Conservation (phyloP, 73 alveolate genomes). For the Paramecium primaurelia region DNA sequence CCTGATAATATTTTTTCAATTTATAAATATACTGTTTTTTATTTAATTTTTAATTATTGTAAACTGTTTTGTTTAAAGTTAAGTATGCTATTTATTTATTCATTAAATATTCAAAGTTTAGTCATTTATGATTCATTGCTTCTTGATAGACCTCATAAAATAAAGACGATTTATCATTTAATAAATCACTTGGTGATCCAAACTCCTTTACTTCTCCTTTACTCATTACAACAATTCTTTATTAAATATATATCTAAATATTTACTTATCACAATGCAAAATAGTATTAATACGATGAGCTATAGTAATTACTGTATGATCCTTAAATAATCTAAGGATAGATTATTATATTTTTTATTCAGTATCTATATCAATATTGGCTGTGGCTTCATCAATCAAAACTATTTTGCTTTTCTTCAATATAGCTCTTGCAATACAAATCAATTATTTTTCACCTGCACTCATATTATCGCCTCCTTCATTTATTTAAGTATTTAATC, state of each 20-base stretch:
- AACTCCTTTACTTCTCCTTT: slow-evolving; percentile 48
- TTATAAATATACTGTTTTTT: neutral
- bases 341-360: slow-evolving; percentile 71
- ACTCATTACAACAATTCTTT: slow-evolving; percentile 43
- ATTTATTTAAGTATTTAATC: slow-evolving; percentile 73
- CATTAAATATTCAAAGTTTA: neutral
- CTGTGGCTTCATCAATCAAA: slow-evolving; percentile 73
- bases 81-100: neutral
- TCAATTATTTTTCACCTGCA: slow-evolving; percentile 92
- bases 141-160: slow-evolving; percentile 49
- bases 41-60: neutral
- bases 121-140: slow-evolving; percentile 15
- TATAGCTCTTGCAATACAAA: slow-evolving; percentile 87
- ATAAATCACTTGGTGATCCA: slow-evolving; percentile 24
- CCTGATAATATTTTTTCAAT: neutral
- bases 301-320: slow-evolving; percentile 79
- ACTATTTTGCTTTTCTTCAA: slow-evolving; percentile 65
- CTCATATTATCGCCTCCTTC: slow-evolving; percentile 91
- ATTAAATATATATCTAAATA: neutral
- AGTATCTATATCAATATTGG: slow-evolving; percentile 72
- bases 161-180: neutral
- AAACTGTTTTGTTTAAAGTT: neutral
- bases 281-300: slow-evolving; percentile 77
- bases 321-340: slow-evolving; percentile 58
- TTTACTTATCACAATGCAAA: slow-evolving; percentile 63